Evolutionary conservation across 2,329 filamentous ascomycete species (phyloP), one percentile per base, ranked within the genome.

Genomic region (Pleoardoris graminearum): DNA sequence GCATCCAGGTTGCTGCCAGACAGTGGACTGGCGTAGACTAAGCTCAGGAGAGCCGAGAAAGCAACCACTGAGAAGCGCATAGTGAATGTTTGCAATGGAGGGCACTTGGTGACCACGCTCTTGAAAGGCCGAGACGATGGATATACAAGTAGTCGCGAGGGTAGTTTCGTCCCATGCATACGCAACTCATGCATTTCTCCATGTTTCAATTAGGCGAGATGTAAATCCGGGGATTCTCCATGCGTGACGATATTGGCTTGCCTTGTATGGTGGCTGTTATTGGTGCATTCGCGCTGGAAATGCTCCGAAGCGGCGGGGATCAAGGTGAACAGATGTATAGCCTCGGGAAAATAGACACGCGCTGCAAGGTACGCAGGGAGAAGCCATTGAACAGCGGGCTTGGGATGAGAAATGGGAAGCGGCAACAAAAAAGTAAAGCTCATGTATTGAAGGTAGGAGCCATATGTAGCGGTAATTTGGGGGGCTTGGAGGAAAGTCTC

Each of bases 401-500:
- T n/a, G n/a, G n/a, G n/a, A n/a, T n/a, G n/a, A n/a, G n/a, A n/a
- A n/a, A n/a, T n/a, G n/a, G n/a, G n/a, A n/a, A n/a, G n/a, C n/a
- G n/a, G n/a, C n/a, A n/a, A n/a, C n/a, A n/a, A n/a, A n/a, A n/a
- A n/a, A n/a, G n/a, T n/a, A n/a, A n/a, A n/a, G n/a, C n/a, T n/a
- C n/a, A n/a, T n/a, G n/a, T n/a, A n/a, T n/a, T n/a, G n/a, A n/a
- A n/a, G n/a, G n/a, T n/a, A n/a, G n/a, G n/a, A 22, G n/a, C n/a
- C n/a, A n/a, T n/a, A n/a, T n/a, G n/a, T n/a, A n/a, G n/a, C n/a
- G n/a, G n/a, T n/a, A n/a, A n/a, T n/a, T n/a, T n/a, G n/a, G n/a
- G n/a, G n/a, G n/a, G n/a, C n/a, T n/a, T 37, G 33, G 33, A 37
- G 33, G 41, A 45, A 45, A 45, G 41, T 45, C 41, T 45, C 41